Percentiles rank a stretch among this genome's conserved stretches.
Conservation (phyloP, 2,329 filamentous ascomycete species). For the Neofusicoccum laricinum region DNA sequence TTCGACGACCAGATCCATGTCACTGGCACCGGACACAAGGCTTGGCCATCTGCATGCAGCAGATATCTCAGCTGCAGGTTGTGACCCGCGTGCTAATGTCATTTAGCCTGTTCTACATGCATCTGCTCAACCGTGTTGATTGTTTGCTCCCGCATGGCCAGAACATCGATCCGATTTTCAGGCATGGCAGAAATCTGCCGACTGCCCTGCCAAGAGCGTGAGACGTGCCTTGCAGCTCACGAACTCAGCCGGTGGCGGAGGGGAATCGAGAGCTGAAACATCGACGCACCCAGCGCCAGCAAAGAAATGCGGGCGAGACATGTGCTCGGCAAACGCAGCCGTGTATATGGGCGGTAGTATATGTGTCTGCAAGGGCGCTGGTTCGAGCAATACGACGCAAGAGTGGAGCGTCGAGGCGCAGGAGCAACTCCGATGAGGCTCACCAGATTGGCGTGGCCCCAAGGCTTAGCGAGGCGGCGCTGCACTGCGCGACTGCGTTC, state of each 20-base stretch:
- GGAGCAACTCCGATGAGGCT: neutral
- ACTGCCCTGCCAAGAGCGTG: too few relatives aligned
- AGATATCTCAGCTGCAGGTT: neutral
- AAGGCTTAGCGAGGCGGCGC: neutral
- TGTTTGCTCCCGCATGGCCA: too few relatives aligned
- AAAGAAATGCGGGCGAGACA: neutral
- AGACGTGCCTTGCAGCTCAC: too few relatives aligned
- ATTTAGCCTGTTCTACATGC: neutral
- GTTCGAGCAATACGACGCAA: neutral
- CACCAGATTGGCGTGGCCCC: neutral
- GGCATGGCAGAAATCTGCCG: too few relatives aligned
- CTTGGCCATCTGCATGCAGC: neutral
- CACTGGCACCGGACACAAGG: neutral
- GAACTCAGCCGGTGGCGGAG: too few relatives aligned
- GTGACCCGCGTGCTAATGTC: neutral
- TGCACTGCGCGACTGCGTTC: neutral
- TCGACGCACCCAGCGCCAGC: neutral
- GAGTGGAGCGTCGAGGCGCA: neutral
- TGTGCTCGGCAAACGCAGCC: neutral
- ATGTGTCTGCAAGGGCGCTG: neutral
- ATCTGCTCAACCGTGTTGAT: too few relatives aligned
- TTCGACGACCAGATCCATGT: neutral
- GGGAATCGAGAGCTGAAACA: neutral
- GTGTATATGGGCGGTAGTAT: neutral
- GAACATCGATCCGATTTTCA: too few relatives aligned